Evolutionary conservation across 352 stramenopile species (phyloP).

Genomic region (Phytophthora vignae): DNA sequence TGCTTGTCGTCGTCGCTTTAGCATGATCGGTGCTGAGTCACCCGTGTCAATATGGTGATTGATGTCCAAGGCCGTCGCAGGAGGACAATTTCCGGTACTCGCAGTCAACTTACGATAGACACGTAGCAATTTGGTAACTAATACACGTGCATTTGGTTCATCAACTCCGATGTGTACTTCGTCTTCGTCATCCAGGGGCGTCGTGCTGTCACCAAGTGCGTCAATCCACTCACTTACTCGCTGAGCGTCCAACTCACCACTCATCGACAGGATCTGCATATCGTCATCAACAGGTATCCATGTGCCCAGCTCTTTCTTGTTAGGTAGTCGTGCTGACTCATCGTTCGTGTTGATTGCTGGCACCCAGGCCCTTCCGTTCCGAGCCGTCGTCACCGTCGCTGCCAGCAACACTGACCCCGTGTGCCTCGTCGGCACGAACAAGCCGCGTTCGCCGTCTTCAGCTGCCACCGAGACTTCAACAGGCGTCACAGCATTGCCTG

Average conservation of each 20-base stretch:
- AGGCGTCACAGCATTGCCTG: background rate
- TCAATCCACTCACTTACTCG: background rate
- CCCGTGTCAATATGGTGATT: too few species aligned
- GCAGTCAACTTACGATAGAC: too few species aligned
- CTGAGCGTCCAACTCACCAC: background rate
- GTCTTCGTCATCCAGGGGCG: background rate
- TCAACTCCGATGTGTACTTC: background rate
- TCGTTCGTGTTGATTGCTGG: background rate
- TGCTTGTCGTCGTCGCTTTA: too few species aligned
- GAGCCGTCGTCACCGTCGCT: background rate
- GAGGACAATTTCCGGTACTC: too few species aligned
- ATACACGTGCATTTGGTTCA: slow-evolving; percentile 1
- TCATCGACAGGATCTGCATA: background rate
- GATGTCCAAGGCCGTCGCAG: too few species aligned
- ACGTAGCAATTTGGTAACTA: background rate
- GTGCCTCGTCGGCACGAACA: background rate
- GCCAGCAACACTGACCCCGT: background rate
- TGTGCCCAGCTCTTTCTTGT: background rate
- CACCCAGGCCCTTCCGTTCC: background rate
- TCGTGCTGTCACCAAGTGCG: background rate
- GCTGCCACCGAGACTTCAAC: background rate
- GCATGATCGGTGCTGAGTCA: too few species aligned
- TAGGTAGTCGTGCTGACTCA: background rate
- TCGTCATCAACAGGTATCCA: background rate
- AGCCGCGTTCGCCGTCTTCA: background rate